A percentile compares a stretch with the other conserved stretches of the same genome.
These are phyloP conservation scores for Xerocomus cyaneibrunnescens DNA, from an alignment of 1,284 basidiomycete species.

Conservation along the genomic window DNA sequence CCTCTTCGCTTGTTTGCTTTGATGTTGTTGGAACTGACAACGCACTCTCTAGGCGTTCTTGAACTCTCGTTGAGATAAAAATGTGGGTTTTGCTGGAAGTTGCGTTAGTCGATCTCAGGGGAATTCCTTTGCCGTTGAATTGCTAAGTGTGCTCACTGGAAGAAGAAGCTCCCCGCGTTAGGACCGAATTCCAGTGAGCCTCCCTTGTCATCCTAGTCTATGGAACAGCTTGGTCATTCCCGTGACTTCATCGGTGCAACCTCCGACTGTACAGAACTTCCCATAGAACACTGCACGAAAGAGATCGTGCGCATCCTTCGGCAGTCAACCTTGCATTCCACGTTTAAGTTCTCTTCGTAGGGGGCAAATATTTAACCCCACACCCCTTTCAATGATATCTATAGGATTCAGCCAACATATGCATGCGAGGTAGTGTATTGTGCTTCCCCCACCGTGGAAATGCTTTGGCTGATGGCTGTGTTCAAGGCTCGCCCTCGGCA, in stretches of 20 bases:
- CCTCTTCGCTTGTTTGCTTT: too few relatives aligned
- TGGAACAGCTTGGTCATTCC: slow-evolving; percentile 54
- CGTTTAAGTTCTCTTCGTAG: not conserved
- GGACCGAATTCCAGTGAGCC: too few relatives aligned
- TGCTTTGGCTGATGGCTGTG: not conserved
- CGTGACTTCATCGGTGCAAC: not conserved
- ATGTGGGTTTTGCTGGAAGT: too few relatives aligned
- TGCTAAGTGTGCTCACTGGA: too few relatives aligned
- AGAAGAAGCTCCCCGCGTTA: too few relatives aligned
- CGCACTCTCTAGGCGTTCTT: too few relatives aligned
- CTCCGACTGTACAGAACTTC: too few relatives aligned
- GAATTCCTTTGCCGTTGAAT: too few relatives aligned
- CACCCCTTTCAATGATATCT: slow-evolving; percentile 60
- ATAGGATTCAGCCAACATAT: slow-evolving; percentile 74
- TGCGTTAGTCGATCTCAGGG: too few relatives aligned
- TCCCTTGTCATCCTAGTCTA: too few relatives aligned
- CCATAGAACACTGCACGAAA: not conserved
- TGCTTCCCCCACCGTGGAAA: not conserved
- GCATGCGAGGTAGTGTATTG: slow-evolving; percentile 70
- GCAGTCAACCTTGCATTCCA: slow-evolving; percentile 73
- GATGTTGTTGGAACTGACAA: too few relatives aligned
- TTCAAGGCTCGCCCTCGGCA: slow-evolving; percentile 84
- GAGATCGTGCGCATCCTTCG: slow-evolving; percentile 81
- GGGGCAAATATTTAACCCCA: not conserved
- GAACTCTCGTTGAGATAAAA: too few relatives aligned